Evolutionary conservation across 2,329 filamentous ascomycete genomes (phyloP).

Genomic region (Xylariaceae sp.): DNA sequence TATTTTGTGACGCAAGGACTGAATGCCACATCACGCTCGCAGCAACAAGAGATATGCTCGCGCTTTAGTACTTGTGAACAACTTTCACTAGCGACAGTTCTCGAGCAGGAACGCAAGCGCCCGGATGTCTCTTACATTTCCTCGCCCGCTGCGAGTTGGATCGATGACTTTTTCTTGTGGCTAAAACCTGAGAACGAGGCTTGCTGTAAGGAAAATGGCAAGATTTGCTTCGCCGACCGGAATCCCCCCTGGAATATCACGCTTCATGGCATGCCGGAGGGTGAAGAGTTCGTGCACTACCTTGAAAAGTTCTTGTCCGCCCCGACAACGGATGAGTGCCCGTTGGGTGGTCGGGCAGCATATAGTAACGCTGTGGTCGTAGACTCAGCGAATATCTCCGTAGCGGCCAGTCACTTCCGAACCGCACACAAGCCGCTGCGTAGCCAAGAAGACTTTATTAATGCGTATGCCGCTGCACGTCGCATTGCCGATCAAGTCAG

Average conservation of each 20-base stretch:
- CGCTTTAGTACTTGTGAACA: constrained; percentile 84
- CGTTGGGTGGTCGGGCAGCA: constrained; percentile 79
- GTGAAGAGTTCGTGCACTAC: constrained; percentile 84
- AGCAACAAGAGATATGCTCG: constrained; percentile 84
- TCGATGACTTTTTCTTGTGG: constrained; percentile 96
- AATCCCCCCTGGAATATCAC: constrained; percentile 84
- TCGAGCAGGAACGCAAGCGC: constrained; percentile 92
- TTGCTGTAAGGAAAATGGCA: constrained; percentile 64
- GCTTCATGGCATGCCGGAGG: constrained; percentile 85
- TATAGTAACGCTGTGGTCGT: constrained; percentile 83
- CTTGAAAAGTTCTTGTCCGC: constrained; percentile 75
- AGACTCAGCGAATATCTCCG: constrained; percentile 58
- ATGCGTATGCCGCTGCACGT: constrained; percentile 80
- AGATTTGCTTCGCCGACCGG: constrained; percentile 73
- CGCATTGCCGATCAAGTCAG: constrained; percentile 77
- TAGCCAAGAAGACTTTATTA: constrained; percentile 88
- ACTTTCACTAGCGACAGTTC: constrained; percentile 77
- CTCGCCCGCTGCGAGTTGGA: constrained; percentile 86
- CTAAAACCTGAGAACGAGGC: constrained; percentile 78
- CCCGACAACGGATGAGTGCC: constrained; percentile 77
- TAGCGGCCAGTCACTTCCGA: constrained; percentile 85
- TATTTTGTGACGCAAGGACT: constrained; percentile 87
- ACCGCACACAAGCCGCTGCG: constrained; percentile 82
- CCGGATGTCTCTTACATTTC: constrained; percentile 82
- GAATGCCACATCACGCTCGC: constrained; percentile 67